A percentile compares a stretch with the other conserved stretches of the same genome.
Conservation (phyloP, 768 basidiomycete genomes). For the Coprinopsis strossmayeri region DNA sequence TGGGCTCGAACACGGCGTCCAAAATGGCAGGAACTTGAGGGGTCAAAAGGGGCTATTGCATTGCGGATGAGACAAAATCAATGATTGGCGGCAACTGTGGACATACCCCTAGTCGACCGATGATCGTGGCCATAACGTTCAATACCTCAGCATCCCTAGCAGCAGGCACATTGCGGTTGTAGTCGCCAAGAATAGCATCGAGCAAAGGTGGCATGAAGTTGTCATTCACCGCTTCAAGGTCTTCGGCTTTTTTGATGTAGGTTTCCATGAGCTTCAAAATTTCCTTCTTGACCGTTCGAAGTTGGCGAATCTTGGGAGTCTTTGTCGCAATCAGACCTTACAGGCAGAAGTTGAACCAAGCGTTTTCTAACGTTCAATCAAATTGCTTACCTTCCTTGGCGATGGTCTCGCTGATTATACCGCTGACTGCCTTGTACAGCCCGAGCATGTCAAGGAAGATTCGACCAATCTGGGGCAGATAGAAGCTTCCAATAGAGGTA, state of each 20-base stretch:
- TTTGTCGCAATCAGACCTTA: constrained; percentile 90
- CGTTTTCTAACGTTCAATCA: too few species aligned
- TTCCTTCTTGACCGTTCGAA: constrained; percentile 98
- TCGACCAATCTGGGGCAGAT: constrained; percentile 92
- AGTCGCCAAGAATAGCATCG: constrained; percentile 97
- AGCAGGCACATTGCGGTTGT: constrained; percentile 87
- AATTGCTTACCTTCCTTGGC: constrained; percentile 61
- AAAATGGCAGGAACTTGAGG: constrained; percentile 93
- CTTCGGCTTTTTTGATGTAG: constrained; percentile 95
- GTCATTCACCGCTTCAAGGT: constrained; percentile 85
- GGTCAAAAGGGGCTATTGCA: constrained; percentile 65
- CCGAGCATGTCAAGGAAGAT: constrained; percentile 98
- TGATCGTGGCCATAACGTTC: constrained; percentile 96
- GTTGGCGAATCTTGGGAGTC: constrained; percentile 90
- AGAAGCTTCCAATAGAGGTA: constrained; percentile 94
- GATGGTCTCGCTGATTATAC: constrained; percentile 91
- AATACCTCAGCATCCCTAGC: constrained; percentile 96
- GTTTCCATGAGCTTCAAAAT: constrained; percentile 96
- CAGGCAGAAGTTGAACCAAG: constrained; percentile 5
- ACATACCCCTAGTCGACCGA: constrained; percentile 79
- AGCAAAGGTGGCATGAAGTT: constrained; percentile 93
- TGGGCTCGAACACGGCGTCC: constrained; percentile 96
- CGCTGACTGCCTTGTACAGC: constrained; percentile 93
- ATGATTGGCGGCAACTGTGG: constrained; percentile 1
- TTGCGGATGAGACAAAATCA: constrained; percentile 11